Evolutionary conservation across 75 land plant species (phyloP).

Genomic region (Isoetes taiwanensis): DNA sequence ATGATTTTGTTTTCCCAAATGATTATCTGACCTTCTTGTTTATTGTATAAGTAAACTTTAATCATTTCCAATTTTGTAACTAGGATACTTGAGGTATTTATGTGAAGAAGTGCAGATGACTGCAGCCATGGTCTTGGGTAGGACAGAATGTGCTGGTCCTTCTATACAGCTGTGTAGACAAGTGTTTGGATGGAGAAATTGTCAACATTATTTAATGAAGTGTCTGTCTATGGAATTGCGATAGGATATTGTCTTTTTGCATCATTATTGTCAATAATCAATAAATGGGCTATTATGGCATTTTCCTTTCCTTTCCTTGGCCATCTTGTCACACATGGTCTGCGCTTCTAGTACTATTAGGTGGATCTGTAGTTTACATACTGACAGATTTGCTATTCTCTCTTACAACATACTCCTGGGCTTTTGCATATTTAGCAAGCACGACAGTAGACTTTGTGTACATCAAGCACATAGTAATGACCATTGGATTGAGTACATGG

Average conservation of each 20-base stretch:
- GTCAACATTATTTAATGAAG: constrained; percentile 18
- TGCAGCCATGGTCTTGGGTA: too few relatives aligned
- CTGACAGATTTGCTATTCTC: constrained; percentile 73
- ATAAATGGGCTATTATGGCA: constrained; percentile 94
- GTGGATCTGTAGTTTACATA: constrained; percentile 75
- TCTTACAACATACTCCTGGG: constrained; percentile 67
- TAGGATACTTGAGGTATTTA: too few relatives aligned
- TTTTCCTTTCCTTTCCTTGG: constrained; percentile 95
- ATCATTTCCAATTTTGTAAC: too few relatives aligned
- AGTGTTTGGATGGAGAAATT: neutral
- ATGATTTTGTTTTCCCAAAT: too few relatives aligned
- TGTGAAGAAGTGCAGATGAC: too few relatives aligned
- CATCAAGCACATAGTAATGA: constrained; percentile 96
- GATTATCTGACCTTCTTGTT: too few relatives aligned
- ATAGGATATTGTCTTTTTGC: constrained; percentile 85
- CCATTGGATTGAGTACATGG: constrained; percentile 86
- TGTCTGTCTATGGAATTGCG: constrained; percentile 72
- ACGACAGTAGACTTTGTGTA: constrained; percentile 95
- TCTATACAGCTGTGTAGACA: too few relatives aligned
- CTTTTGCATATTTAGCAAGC: constrained; percentile 67
- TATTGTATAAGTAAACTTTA: too few relatives aligned
- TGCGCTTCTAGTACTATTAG: constrained; percentile 62
- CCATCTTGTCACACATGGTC: constrained; percentile 66
- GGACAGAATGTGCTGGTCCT: too few relatives aligned
- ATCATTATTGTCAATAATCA: constrained; percentile 77